Evolutionary conservation across 2,329 filamentous ascomycete genomes (phyloP), one percentile per base, ranked within the genome.

Genomic region (Trichoderma atrobrunneum): DNA sequence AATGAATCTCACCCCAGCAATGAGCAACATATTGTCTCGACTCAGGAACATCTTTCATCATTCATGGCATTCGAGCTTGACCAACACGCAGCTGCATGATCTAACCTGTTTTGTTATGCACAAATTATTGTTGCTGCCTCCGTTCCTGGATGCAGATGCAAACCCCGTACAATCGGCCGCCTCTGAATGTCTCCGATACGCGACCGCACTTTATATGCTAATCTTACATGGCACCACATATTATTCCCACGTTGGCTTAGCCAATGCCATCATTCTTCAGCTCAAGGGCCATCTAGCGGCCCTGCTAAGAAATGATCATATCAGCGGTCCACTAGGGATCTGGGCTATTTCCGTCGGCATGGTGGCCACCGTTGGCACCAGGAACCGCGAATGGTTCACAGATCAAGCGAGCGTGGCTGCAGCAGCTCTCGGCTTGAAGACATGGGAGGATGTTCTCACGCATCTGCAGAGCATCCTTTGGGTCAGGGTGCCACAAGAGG

Each of bases 161-260:
- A 28, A 69, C 36, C 66, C 36, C 7, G 8, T 34, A 8, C 56
- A 26, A 30, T 69, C 36, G 14, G 36, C 66, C 16, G 26, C 66
- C 12, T 69, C 66, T 10, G 66, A 69, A 6, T n/a, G 56, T 7
- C 66, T 69, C 28, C 66, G 66, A 61, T 61, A 69, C 39, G 66
- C 66, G 36, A 48, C n/a, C 24, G 56, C 66, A 18, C 56, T 69
- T 11, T 69, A 69, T 39, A 69, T 69, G 66, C 56, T 69, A 28
- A 69, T 69, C 7, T 51, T 69, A 34, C 66, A 69, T 10, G 66
- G 66, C 24, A 69, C 66, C 14, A 69, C 66, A 18, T 69, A 69
- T 26, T 69, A 69, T 59, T 69, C 66, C 36, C 66, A 69, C 18
- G 66, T 7, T 10, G 56, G 66, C n/a, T 21, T 69, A 18, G 66